Percentiles rank a stretch among this genome's conserved stretches.
Evolutionary conservation across 106 monocot species (phyloP).

Genomic region (Apostasia ramifera): DNA sequence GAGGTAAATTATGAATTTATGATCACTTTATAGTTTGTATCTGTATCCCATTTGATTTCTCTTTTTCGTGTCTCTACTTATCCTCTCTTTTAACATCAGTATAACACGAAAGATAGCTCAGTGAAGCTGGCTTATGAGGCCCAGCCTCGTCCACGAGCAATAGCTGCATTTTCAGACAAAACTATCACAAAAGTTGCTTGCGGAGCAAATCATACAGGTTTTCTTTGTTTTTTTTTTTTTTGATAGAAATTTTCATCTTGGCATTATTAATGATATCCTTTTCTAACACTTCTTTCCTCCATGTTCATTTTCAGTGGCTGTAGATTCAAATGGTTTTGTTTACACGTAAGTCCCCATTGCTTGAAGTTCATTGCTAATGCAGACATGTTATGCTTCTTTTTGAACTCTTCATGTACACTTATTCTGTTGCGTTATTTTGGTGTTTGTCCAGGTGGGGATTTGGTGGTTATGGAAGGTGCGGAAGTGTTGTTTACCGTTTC

Average conservation of each 20-base stretch:
- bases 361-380: background rate
- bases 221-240: conserved; percentile 12
- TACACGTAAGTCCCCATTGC: conserved; percentile 73
- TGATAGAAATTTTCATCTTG: background rate
- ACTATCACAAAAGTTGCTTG: conserved; percentile 88
- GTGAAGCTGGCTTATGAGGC: conserved; percentile 80
- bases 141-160: conserved; percentile 81
- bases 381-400: background rate
- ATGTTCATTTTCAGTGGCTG: conserved; percentile 59
- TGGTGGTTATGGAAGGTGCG: conserved; percentile 98
- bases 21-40: background rate
- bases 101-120: conserved; percentile 84
- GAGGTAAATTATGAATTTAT: conserved; percentile 36
- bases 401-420: background rate
- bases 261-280: background rate
- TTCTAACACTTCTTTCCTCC: conserved; percentile 6
- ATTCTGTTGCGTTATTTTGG: conserved; percentile 4
- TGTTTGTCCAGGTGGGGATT: conserved; percentile 74
- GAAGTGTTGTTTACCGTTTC: background rate
- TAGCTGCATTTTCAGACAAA: conserved; percentile 73
- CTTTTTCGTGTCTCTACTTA: background rate
- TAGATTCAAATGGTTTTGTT: conserved; percentile 83
- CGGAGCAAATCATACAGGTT: conserved; percentile 97
- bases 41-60: background rate
- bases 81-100: conserved; percentile 32